Evolutionary conservation across 1,284 basidiomycete species (phyloP), one percentile per base, ranked within the genome.

Genomic region (Cutaneotrichosporon sp.): DNA sequence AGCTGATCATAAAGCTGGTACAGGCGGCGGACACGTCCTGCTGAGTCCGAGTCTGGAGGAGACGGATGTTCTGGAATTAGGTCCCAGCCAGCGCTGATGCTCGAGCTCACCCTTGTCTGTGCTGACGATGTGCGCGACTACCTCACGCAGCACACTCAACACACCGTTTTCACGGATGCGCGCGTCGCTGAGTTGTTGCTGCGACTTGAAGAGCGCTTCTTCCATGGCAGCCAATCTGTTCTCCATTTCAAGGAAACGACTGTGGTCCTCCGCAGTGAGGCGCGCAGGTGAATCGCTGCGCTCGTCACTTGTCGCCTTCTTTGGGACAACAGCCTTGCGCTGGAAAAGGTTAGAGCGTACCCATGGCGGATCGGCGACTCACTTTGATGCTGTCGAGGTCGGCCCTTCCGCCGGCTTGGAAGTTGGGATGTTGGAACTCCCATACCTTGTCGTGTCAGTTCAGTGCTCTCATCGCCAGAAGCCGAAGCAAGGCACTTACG

Each of bases 351-450:
- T n/a, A 16, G 4, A 31, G 12, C 26, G 24, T 16, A 31, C 9
- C 12, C 38, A 8, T 41, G 24, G 11, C n/a, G n/a, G 20, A 25
- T 38, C 5, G 7, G 3, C 12, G 9, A 52, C 66, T 46, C 32
- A 71, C 72, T 76, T 92, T 92, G 77, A 97, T 96, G 65, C 90
- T 89, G 71, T 97, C 91, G 46, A 97, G 83, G 14, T 84, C 85
- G 49, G 89, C 84, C 42, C 85, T 84, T 29, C 88, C 79, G 71
- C 92, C 87, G 8, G 89, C 84, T 62, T 88, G 87, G 73, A 98
- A 97, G 68, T 91, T 87, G 5, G 92, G 90, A 73, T 97, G 93
- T 48, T 87, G 84, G 72, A 98, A 98, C 26, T 92, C 94, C 93
- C 94, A 98, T 7, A 44, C 42, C 42, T 44, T 17, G 16, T 2